A percentile compares a stretch with the other conserved stretches of the same genome.
These are phyloP conservation scores for Pichia cabralensis DNA, from an alignment of 805 yeast genomes.

Conservation along the genomic window DNA sequence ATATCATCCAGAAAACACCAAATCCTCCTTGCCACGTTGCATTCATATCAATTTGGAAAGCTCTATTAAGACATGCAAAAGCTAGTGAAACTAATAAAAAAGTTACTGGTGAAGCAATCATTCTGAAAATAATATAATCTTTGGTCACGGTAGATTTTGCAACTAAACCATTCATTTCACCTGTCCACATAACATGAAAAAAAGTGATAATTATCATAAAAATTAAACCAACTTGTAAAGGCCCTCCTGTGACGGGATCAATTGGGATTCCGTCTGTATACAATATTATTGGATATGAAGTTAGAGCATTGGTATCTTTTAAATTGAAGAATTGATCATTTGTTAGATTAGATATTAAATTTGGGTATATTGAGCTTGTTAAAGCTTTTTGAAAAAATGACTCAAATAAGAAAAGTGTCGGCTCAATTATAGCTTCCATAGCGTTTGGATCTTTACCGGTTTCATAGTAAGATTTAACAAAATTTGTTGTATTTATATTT, in stretches of 20 bases:
- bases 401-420: constrained; percentile 32
- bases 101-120: constrained; percentile 38
- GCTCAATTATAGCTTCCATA: constrained; percentile 35
- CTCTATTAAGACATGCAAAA: constrained; percentile 51
- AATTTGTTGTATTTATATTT: constrained; percentile 18
- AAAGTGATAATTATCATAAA: constrained; percentile 63
- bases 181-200: constrained; percentile 57
- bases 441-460: constrained; percentile 53
- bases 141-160: constrained; percentile 32
- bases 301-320: constrained; percentile 13
- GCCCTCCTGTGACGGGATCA: constrained; percentile 49
- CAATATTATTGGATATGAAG: constrained; percentile 14
- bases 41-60: constrained; percentile 55
- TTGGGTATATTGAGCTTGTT: constrained; percentile 15
- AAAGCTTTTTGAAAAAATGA: constrained; percentile 16
- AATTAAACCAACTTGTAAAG: constrained; percentile 67
- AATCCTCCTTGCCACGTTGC: constrained; percentile 55
- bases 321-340: constrained; percentile 17
- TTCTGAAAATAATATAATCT: constrained; percentile 44
- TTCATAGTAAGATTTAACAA: constrained; percentile 34
- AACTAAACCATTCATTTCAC: constrained; percentile 40
- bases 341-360: constrained; percentile 22
- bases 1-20: constrained; percentile 62
- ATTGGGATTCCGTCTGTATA: constrained; percentile 9
- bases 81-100: constrained; percentile 50